Evolutionary conservation across 2,329 filamentous ascomycete species (phyloP).

Genomic region (Alternaria viburni): DNA sequence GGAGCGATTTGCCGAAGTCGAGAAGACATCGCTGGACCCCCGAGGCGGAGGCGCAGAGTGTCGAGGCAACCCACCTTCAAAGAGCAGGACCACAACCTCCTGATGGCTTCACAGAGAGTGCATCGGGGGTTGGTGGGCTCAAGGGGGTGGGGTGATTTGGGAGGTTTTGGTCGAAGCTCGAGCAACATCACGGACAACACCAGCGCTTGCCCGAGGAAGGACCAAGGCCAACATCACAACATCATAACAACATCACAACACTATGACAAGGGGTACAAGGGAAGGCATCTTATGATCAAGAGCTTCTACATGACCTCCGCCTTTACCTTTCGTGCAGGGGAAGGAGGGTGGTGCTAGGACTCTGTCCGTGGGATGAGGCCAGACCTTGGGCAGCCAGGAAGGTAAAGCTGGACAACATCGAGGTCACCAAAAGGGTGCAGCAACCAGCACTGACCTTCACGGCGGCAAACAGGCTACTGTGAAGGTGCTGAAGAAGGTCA

Average conservation of each 20-base stretch:
- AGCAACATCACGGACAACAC: not conserved
- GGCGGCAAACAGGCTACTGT: not conserved
- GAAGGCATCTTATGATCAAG: not conserved
- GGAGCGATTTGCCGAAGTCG: not conserved
- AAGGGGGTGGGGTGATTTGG: not conserved
- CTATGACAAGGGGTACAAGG: not conserved
- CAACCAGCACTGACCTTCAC: conserved; percentile 6
- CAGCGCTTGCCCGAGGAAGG: not conserved
- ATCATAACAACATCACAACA: not conserved
- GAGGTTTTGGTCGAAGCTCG: not conserved
- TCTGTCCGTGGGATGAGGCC: not conserved
- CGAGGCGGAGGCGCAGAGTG: not conserved
- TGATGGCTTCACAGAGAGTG: not conserved
- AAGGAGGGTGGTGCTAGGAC: not conserved
- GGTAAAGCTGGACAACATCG: not conserved
- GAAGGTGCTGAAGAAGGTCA: not conserved
- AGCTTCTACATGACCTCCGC: not conserved
- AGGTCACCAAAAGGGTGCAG: not conserved
- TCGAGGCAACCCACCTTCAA: not conserved
- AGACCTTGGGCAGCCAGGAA: not conserved
- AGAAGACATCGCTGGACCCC: not conserved
- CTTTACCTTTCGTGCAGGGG: conserved; percentile 7
- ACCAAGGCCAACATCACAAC: not conserved
- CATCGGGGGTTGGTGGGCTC: not conserved
- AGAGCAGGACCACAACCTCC: not conserved